A percentile compares a stretch with the other conserved stretches of the same genome.
phyloP scores from a whole-genome alignment of 176 grass and related monocot genomes.

The Phoenix dactylifera region DNA sequence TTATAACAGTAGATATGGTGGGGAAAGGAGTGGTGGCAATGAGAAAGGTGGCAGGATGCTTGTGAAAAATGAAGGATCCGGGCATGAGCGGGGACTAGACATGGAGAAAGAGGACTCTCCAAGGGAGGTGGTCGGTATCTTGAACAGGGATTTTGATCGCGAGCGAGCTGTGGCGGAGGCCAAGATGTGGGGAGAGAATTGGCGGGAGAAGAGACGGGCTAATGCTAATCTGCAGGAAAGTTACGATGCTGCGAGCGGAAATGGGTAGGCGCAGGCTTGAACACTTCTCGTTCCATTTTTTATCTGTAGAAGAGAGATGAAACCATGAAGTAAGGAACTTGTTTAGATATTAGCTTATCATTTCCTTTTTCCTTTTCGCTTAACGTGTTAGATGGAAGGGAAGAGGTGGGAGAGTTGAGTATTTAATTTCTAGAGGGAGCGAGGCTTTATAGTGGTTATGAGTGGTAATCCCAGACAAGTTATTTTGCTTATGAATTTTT shows the following conservation, averaged over 20 bases:
- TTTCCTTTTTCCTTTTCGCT: constrained; percentile 16
- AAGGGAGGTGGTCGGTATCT: constrained; percentile 15
- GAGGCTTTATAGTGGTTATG: too few relatives aligned
- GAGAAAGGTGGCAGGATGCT: constrained; percentile 1
- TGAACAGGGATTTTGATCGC: constrained; percentile 47
- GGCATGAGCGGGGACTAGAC: background rate
- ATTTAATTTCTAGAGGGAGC: constrained; percentile 29
- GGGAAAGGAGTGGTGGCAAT: background rate
- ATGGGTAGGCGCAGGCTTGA: background rate
- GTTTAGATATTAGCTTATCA: constrained; percentile 7
- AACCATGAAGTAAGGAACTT: background rate
- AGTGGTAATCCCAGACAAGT: too few relatives aligned
- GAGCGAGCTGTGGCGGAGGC: constrained; percentile 89
- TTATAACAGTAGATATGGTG: background rate
- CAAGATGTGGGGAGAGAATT: constrained; percentile 88
- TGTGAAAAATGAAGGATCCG: background rate
- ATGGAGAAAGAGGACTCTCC: constrained; percentile 19
- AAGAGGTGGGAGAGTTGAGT: constrained; percentile 18
- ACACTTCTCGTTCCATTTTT: constrained; percentile 12
- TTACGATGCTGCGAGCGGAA: constrained; percentile 14
- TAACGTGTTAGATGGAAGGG: constrained; percentile 11
- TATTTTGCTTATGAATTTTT: too few relatives aligned
- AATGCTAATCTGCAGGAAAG: background rate
- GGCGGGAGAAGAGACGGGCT: constrained; percentile 60
- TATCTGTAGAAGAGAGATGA: constrained; percentile 8